These are phyloP conservation scores for Clavispora asparagi DNA, from an alignment of 805 yeast genomes.

Conservation along the genomic window DNA sequence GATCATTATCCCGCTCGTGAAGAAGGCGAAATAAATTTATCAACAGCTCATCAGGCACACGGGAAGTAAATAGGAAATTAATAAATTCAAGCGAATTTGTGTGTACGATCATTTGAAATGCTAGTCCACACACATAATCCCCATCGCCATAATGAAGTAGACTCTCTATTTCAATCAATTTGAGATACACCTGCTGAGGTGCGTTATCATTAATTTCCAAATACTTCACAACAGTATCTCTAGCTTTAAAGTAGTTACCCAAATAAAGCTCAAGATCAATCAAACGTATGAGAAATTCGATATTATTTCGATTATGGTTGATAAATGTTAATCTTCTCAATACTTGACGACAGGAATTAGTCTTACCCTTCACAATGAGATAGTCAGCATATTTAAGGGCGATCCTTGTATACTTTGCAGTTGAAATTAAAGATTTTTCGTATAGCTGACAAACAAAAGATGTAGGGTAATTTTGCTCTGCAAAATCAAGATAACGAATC, in stretches of 20 bases:
- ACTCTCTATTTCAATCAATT: constrained; percentile 40
- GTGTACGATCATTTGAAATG: constrained; percentile 23
- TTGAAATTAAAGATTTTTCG: constrained; percentile 44
- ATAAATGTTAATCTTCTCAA: constrained; percentile 31
- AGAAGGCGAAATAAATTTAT: background rate
- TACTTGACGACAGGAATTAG: constrained; percentile 33
- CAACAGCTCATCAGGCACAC: background rate
- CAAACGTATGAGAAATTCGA: constrained; percentile 33
- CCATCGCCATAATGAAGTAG: constrained; percentile 22
- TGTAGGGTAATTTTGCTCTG: constrained; percentile 35
- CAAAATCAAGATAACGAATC: constrained; percentile 51
- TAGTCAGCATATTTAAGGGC: constrained; percentile 50
- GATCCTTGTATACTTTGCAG: constrained; percentile 40
- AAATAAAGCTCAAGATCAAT: constrained; percentile 40
- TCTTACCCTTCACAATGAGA: constrained; percentile 22
- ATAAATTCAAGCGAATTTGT: constrained; percentile 14
- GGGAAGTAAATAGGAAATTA: background rate
- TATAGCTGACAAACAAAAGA: constrained; percentile 29
- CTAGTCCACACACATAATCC: constrained; percentile 21
- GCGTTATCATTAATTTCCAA: constrained; percentile 16
- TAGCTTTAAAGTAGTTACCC: constrained; percentile 35
- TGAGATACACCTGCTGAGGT: constrained; percentile 34
- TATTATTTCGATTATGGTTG: constrained; percentile 14
- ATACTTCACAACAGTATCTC: constrained; percentile 26
- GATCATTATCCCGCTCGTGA: background rate